Evolutionary conservation across 2,329 filamentous ascomycete species (phyloP).

Genomic region (Colletotrichum zoysiae): DNA sequence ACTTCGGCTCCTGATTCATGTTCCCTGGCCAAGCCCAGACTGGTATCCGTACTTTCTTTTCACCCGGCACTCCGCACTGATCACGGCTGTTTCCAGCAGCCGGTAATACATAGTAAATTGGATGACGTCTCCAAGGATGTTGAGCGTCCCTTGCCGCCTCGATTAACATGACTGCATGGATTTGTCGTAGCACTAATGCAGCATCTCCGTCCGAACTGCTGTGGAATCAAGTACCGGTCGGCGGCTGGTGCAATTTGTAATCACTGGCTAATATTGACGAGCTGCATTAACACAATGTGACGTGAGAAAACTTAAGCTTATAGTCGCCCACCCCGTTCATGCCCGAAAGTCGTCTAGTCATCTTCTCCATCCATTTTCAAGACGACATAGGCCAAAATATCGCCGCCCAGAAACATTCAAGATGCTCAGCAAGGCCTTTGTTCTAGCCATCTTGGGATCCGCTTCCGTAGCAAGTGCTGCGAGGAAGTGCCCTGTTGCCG

Average conservation of each 20-base stretch:
- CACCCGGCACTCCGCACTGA: constrained; percentile 18
- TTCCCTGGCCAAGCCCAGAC: constrained; percentile 1
- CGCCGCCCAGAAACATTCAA: constrained; percentile 2
- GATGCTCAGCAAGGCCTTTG: constrained; percentile 33
- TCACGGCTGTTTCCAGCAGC: constrained; percentile 14
- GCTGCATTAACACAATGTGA: background rate
- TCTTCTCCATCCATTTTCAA: background rate
- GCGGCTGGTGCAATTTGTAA: constrained; percentile 30
- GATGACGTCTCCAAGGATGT: constrained; percentile 34
- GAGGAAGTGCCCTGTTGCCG: constrained; percentile 27
- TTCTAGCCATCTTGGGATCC: constrained; percentile 18
- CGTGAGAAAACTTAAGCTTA: constrained; percentile 10
- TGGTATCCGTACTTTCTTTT: constrained; percentile 3
- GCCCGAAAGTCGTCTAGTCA: background rate
- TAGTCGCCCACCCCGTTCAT: background rate
- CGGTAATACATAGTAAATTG: constrained; percentile 1
- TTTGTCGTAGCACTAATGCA: background rate
- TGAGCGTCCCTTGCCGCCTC: background rate
- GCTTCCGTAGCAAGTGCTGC: constrained; percentile 20
- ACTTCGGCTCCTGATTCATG: background rate
- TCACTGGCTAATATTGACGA: background rate
- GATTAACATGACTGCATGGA: background rate
- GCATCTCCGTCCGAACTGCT: constrained; percentile 10
- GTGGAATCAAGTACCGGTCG: constrained; percentile 3
- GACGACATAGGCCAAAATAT: background rate